Evolutionary conservation across 2,329 filamentous ascomycete genomes (phyloP), one percentile per base, ranked within the genome.

Genomic region (Coniochaeta sp.): DNA sequence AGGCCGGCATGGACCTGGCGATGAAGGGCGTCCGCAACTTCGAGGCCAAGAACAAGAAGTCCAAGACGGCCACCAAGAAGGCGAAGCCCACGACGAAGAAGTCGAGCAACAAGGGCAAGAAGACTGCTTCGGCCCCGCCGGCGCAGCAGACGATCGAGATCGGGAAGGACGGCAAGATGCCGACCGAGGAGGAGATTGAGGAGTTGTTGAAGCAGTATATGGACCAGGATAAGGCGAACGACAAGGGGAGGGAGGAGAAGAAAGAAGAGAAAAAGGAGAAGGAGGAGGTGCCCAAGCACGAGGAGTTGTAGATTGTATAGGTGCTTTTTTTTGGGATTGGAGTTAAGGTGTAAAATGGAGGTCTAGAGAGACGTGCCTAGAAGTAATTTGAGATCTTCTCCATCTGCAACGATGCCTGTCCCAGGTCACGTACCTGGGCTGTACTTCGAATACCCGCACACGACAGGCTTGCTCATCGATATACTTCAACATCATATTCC

Each of bases 1-100:
- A 87, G 64, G 80, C 77, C 4, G 81, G 82, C 59, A 78, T 86
- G 65, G 82, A 89, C 22, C 75, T 91, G 48, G 78, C 89, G 51
- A 81, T 86, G 73, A 86, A 83, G 73, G 81, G 81, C 52, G 80
- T 86, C 60, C 77, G 74, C 58, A 76, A 76, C 60, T 76, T 77
- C 50, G 76, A 78, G 59, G 70, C 68, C 57, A 69, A 68, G 57
- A 67, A 69, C 57, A 72, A 72, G 59, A 74, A 73, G 61, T 66
- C 66, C 58, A 66, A 54, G 45, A 65, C 59, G 31, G 65, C 60
- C 57, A 61, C 64, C 57, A 67, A 65, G 56, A 67, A 65, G 57
- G 64, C 67, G 54, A 71, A 73, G 28, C 6, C 16, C 30, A 8
- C 35, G 12, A 42, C 52, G 4, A n/a, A n/a, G n/a, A n/a, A n/a